phyloP scores from a whole-genome alignment of 1,139 yeast species.

The Diutina mesorugosa region DNA sequence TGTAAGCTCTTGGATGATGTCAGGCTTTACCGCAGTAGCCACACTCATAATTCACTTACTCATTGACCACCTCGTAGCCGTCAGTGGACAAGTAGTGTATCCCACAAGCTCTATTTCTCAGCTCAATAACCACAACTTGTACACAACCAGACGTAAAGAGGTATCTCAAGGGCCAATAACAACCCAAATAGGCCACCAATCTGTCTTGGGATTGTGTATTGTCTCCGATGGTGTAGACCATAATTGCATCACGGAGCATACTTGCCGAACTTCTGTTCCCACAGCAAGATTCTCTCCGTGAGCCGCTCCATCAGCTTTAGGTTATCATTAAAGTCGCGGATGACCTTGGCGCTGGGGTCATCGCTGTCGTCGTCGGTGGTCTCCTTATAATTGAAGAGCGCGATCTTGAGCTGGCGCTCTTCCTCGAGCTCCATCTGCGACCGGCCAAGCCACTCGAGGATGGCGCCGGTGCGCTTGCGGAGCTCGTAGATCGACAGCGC shows the following conservation, averaged over 20 bases:
- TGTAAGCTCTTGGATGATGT: no score
- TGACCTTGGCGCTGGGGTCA: conserved; percentile 13
- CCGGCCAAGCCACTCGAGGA: conserved; percentile 78
- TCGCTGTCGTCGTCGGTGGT: not conserved
- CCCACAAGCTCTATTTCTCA: no score
- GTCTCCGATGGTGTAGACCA: not conserved
- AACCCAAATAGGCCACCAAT: no score
- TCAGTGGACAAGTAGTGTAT: no score
- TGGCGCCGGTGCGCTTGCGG: conserved; percentile 80
- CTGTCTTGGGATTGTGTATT: not conserved
- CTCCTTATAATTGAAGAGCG: not conserved
- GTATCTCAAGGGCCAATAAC: no score
- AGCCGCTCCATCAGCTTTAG: conserved; percentile 54
- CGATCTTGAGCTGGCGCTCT: conserved; percentile 28
- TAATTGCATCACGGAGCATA: conserved; percentile 22
- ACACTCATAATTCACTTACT: no score
- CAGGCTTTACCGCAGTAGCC: no score
- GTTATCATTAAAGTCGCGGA: conserved; percentile 41
- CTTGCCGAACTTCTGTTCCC: conserved; percentile 69
- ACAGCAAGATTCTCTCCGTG: conserved; percentile 51
- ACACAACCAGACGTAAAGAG: no score
- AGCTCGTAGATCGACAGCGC: conserved; percentile 67
- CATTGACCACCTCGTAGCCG: no score
- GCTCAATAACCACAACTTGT: no score
- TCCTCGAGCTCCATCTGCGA: conserved; percentile 70